A percentile compares a stretch with the other conserved stretches of the same genome.
These are phyloP conservation scores for Chlorella sp. DNA, from an alignment of 139 green algal species.

Conservation along the genomic window DNA sequence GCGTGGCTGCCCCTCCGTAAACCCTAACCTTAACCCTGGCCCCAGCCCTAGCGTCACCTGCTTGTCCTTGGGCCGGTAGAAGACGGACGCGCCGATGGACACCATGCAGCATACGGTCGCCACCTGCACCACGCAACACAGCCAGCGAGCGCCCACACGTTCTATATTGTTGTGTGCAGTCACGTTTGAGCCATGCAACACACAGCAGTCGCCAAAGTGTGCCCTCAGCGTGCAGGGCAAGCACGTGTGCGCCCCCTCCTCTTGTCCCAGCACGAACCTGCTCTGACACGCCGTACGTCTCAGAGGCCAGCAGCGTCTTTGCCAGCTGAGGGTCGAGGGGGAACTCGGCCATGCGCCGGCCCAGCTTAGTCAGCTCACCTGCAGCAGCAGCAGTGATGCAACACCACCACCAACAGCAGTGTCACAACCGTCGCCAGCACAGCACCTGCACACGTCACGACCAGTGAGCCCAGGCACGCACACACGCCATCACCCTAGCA, in stretches of 20 bases:
- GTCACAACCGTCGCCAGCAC: background rate
- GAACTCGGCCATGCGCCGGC: constrained; percentile 96
- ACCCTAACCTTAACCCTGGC: too few relatives aligned
- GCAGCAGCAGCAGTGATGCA: background rate
- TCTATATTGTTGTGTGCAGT: too few relatives aligned
- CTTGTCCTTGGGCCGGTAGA: constrained; percentile 98
- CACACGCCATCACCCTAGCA: too few relatives aligned
- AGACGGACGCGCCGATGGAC: constrained; percentile 80
- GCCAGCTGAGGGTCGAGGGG: constrained; percentile 94
- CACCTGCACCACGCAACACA: constrained; percentile 59
- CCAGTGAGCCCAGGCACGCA: too few relatives aligned
- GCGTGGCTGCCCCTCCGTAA: too few relatives aligned
- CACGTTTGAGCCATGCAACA: too few relatives aligned
- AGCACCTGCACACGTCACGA: too few relatives aligned
- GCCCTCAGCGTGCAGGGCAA: constrained; percentile 53
- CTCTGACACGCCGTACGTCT: constrained; percentile 64
- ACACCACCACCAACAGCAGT: background rate
- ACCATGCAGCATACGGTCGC: constrained; percentile 93
- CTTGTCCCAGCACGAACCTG: constrained; percentile 41
- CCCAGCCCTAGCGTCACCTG: too few relatives aligned
- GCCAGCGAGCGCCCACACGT: too few relatives aligned
- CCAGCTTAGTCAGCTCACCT: constrained; percentile 87
- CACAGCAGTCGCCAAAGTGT: background rate
- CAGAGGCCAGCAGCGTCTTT: constrained; percentile 86
- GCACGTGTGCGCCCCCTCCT: constrained; percentile 27